Evolutionary conservation across 192 early-diverging fungal species (phyloP), one percentile per base, ranked within the genome.

Genomic region (Funneliformis mosseae): DNA sequence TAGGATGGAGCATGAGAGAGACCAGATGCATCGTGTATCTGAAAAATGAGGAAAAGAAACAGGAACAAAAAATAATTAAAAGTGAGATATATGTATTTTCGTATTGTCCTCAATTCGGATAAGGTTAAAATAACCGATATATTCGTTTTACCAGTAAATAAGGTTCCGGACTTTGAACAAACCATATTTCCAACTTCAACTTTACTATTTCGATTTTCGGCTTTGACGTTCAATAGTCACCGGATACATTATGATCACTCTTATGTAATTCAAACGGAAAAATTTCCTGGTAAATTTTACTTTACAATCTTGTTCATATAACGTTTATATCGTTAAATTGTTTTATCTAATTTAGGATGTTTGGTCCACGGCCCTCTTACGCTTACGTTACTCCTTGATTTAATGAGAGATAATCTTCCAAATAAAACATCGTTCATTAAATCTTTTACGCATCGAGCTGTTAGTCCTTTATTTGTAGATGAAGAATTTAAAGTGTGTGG

Each of bases 151-250:
- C 73, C 71, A 86, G 88, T 85, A 25, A 86, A 84, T 4, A 86
- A 85, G 71, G 42, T 75, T 46, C 89, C 93, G 2, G 95, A 94
- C 33, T 93, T 94, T 83, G 77, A 83, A 12, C 83, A 86, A 46
- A 81, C 64, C 0, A 71, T 95, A 60, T 83, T 76, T 6, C 94
- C 95, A 21, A 91, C 89, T 11, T 84, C 92, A 41, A 90, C 95
- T 43, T 88, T 91, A 23, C 83, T 96, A 42, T 97, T 97, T 83
- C 85, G 95, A 42, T 98, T 94, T 84, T 97, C 95, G 33, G 95
- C 96, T 38, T 77, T 97, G 83, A 94, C 94, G 5, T 98, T 95
- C 87, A 98, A 98, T 83, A 90, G 90, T 66, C 95, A 98, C 83
- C 88, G 89, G 39, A 96, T 98, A 66, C 96, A 98, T 80, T 98